Conservation (phyloP, 495 filamentous ascomycete species). For the Bombardia bombarda region DNA sequence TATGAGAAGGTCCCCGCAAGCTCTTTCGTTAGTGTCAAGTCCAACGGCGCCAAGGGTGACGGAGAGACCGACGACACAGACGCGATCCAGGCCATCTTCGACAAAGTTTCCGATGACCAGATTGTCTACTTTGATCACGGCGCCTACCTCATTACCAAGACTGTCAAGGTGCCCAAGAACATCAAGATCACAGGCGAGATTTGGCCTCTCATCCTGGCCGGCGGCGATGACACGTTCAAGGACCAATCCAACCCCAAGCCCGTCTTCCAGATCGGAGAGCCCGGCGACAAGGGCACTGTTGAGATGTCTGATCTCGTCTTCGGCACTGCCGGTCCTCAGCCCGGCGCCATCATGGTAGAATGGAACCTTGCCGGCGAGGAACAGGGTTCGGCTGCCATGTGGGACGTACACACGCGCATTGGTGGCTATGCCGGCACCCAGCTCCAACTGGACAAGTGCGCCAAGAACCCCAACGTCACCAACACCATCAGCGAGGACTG, state of each 20-base stretch:
- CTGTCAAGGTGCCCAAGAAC: constrained; percentile 72
- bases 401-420: constrained; percentile 87
- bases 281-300: constrained; percentile 68
- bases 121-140: constrained; percentile 91
- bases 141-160: constrained; percentile 76
- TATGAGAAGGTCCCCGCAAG: constrained; percentile 52
- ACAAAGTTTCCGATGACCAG: constrained; percentile 51
- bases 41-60: constrained; percentile 72
- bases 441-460: constrained; percentile 68
- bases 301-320: constrained; percentile 84
- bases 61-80: constrained; percentile 60
- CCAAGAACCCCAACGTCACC: constrained; percentile 56
- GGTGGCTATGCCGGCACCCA: constrained; percentile 75
- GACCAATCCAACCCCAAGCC: constrained; percentile 62
- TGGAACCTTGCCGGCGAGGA: constrained; percentile 71
- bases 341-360: constrained; percentile 82
- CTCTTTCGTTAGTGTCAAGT: constrained; percentile 68
- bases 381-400: constrained; percentile 70
- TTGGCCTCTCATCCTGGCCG: constrained; percentile 82
- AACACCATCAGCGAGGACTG: constrained; percentile 49
- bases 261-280: constrained; percentile 69
- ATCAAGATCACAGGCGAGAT: constrained; percentile 84
- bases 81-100: constrained; percentile 62
- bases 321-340: constrained; percentile 65
- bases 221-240: constrained; percentile 56